Percentiles rank a stretch among this genome's conserved stretches.
Conservation (phyloP, 208 protist species). For the Leishmania braziliensis region DNA sequence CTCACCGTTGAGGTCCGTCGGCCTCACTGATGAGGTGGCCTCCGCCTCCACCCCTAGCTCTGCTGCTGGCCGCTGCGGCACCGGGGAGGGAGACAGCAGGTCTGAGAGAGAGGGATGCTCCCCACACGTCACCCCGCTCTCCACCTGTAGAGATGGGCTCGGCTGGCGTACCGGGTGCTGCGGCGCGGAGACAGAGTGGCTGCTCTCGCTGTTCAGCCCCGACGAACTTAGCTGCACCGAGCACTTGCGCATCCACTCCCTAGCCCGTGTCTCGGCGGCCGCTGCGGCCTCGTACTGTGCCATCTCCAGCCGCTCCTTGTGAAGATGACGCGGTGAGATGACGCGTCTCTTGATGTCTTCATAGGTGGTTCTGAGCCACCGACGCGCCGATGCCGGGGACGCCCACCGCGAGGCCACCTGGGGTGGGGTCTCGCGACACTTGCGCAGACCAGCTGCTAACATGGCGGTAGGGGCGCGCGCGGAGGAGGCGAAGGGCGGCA, state of each 20-base stretch:
- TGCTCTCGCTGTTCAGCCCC: background rate
- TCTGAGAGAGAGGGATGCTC: background rate
- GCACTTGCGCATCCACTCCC: background rate
- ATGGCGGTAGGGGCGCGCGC: background rate
- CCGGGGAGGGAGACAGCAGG: background rate
- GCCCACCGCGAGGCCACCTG: constrained; percentile 7
- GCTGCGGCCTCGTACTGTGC: constrained; percentile 22
- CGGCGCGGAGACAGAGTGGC: background rate
- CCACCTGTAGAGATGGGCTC: constrained; percentile 4
- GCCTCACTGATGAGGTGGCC: background rate
- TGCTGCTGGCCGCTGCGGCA: background rate
- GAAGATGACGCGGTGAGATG: background rate
- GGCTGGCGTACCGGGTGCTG: background rate
- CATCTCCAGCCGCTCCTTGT: constrained; percentile 4
- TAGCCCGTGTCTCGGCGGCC: background rate
- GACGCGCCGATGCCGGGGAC: background rate
- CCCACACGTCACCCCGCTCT: background rate
- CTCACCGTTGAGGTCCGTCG: background rate
- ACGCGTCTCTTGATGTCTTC: background rate
- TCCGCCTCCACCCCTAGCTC: background rate
- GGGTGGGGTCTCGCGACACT: constrained; percentile 7
- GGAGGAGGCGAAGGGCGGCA: constrained; percentile 6
- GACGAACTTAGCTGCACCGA: background rate
- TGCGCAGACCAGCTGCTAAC: background rate
- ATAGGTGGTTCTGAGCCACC: background rate